Base-by-base conservation (phyloP, 1,139 yeast genomes). In the Geotrichum candidum region DNA sequence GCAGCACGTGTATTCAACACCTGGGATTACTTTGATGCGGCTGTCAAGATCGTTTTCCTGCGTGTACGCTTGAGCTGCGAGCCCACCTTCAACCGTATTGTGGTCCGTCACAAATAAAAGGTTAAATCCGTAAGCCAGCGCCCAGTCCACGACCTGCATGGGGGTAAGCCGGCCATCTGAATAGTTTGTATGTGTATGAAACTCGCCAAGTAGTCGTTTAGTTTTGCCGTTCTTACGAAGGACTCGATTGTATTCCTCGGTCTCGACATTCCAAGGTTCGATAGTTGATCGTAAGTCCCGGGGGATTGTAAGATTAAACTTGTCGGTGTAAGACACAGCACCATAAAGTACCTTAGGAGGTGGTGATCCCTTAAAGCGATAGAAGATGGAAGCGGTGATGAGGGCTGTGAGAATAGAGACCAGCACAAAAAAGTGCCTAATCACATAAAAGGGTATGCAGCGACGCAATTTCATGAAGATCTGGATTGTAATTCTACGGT, bases 91-190 rank as follows among this genome's bases (percentile, higher is more conserved):
- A 25, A 69, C 52, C 22, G 63, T 64, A 54, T 69, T 69, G 53
- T 69, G 72, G 53, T 69, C 72, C 4, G 72, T 68, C 25, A 68
- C 70, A 54, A 68, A 66, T 15, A 69, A 59, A 2, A 63, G 68
- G 13, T 63, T 50, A 53, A 68, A 67, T 9, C 71, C 72, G 57
- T 69, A 69, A 4, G 72, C 69, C 35, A 63, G 51, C 3, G 72
- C 72, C 72, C 71, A 69, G 60, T 68, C 69, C 23, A 69, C 71
- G 25, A 68, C 60, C 60, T 69, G 72, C 22, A 57, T 61, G 3
- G 72, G 71, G 2, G 60, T 59, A 53, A 69, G 58, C 10, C 61
- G 53, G 10, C 71, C 71, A 54, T 69, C 72, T 1, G 70, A 68
- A 33, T 59, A 56, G 18, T 65, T 67, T n/a, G 71, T 67, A 52